Conservation (phyloP, 768 basidiomycete species). For the Leccinum subgranulosum region DNA sequence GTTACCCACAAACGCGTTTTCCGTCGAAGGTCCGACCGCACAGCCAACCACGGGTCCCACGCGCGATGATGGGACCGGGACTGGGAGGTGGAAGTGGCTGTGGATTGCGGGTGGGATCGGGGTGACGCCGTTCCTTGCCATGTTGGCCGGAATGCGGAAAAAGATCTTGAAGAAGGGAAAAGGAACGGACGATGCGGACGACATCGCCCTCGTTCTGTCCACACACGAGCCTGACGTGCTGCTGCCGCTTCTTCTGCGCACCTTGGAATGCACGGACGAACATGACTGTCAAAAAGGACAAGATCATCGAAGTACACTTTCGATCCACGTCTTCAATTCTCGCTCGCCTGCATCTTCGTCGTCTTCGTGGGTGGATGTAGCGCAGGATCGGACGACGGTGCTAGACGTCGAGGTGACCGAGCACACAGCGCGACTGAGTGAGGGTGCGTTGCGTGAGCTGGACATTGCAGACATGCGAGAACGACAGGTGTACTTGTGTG, state of each 20-base stretch:
- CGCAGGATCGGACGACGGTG: conserved; percentile 9
- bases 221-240: conserved; percentile 54
- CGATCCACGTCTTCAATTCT: conserved; percentile 40
- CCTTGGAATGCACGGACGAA: conserved; percentile 1
- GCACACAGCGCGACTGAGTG: conserved; percentile 22
- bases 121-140: conserved; percentile 60
- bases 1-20: conserved; percentile 20
- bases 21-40: not conserved
- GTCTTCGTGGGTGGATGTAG: not conserved
- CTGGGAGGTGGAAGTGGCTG: conserved; percentile 31
- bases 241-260: conserved; percentile 34
- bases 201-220: conserved; percentile 48
- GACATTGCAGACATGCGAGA: conserved; percentile 13
- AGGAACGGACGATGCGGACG: conserved; percentile 8
- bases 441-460: conserved; percentile 4
- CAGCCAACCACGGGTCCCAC: not conserved
- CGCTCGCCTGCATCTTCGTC: not conserved
- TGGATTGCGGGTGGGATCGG: conserved; percentile 68
- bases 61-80: not conserved
- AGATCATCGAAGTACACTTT: conserved; percentile 15
- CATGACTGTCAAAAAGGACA: not conserved
- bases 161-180: not conserved
- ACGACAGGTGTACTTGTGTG: conserved; percentile 47
- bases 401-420: conserved; percentile 11
- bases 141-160: conserved; percentile 35